phyloP scores from a whole-genome alignment of 208 protist species.

The Wallacemonas sp. region DNA sequence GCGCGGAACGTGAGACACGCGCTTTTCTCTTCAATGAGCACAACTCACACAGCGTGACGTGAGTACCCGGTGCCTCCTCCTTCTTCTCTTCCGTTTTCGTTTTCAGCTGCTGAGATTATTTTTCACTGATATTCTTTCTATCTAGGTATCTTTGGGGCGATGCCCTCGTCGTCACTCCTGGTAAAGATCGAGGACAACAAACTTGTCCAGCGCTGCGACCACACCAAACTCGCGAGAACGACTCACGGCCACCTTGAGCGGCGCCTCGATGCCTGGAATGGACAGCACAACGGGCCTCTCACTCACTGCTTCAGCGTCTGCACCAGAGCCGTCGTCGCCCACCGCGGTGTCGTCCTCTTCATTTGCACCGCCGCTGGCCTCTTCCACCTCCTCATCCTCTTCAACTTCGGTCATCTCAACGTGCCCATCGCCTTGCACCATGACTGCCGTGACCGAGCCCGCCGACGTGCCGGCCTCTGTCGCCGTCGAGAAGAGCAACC shows the following conservation, averaged over 20 bases:
- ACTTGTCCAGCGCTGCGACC: constrained; percentile 51
- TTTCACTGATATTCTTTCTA: too few species aligned
- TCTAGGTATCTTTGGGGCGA: too few species aligned
- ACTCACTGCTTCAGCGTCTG: neutral
- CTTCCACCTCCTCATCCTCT: constrained; percentile 10
- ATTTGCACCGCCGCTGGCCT: constrained; percentile 17
- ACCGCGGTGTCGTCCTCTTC: constrained; percentile 15
- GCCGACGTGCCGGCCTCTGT: neutral
- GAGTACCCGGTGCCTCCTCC: too few species aligned
- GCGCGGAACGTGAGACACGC: too few species aligned
- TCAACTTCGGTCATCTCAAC: constrained; percentile 6
- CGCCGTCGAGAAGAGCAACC: neutral
- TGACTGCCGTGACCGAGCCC: constrained; percentile 1
- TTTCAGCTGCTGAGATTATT: too few species aligned
- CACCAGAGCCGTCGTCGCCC: neutral
- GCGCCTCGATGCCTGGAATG: constrained; percentile 11
- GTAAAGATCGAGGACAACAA: constrained; percentile 77
- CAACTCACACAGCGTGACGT: too few species aligned
- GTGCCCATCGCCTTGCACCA: constrained; percentile 11
- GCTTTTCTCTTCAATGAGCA: too few species aligned
- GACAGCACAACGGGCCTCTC: constrained; percentile 1
- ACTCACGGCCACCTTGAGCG: constrained; percentile 60
- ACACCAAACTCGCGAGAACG: constrained; percentile 67
- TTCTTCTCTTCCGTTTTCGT: too few species aligned
- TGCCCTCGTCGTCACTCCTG: constrained; percentile 34